Base-by-base conservation (phyloP, 805 yeast species). In the Candida orba region DNA sequence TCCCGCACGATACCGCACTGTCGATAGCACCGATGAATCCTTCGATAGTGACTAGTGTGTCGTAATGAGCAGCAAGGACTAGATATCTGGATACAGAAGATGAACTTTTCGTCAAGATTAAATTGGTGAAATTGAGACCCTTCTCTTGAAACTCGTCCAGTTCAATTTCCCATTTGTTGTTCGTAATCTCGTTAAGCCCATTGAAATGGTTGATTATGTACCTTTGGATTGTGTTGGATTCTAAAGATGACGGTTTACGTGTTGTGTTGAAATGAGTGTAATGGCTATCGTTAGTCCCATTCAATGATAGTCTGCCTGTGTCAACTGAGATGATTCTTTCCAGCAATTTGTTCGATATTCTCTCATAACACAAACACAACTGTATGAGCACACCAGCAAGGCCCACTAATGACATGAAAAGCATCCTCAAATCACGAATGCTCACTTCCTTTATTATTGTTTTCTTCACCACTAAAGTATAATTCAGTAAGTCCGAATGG, bases 21-120 rank as follows among this genome's bases (percentile, higher is more conserved):
- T 78, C 84, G 25, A 67, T 73, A 1, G 81, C 84, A 7, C 84
- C 84, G 29, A 76, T 59, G 44, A 78, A 77, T 6, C 80, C 81
- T n/a, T 59, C 62, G 2, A 81, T 80, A 8, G 55, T 54, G 9
- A 61, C 42, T 35, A 54, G 34, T 1, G 79, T 67, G 52, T 78
- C 84, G 50, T 75, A 78, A 49, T 78, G 84, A 0, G 79, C 83
- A 4, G 74, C 73, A 4, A 77, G 48, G 6, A 69, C 60, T 8
- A 71, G 46, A 29, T 65, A 62, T 15, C 56, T 56, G 3, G 55
- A 49, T 3, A 52, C 52, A 6, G 52, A 52, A 8, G 43, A 36
- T 2, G 52, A 53, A 4, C 53, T 42, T 13, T 60, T 52, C 1
- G 69, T 58, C 34, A 62, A 63, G 1, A 68, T 53, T 24, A 72